Base-by-base conservation (phyloP, 2,329 filamentous ascomycete species). In the Lecanicillium sp. region DNA sequence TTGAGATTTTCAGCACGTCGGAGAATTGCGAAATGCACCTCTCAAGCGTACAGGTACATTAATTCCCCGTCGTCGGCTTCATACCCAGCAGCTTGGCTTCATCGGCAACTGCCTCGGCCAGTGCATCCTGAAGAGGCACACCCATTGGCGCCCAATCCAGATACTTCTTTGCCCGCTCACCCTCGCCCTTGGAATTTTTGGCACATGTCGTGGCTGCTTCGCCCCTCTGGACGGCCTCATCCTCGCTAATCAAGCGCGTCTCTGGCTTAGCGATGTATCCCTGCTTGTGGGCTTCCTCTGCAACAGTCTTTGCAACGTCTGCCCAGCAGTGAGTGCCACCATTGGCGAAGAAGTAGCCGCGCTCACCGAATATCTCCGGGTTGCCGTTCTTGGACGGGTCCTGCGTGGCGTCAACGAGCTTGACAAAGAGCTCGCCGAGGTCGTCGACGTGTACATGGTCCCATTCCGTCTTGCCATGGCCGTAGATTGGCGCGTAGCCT, bases 321-420 rank as follows among this genome's bases (percentile, higher is more conserved):
- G 73, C 70, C 81, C 81, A 87, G 17, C 60, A 61, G 53, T 81
- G 75, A 39, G 71, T 61, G 2, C 77, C 81, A 46, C 71, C 74
- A 55, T 82, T 77, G 7, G 71, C 66, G 45, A 87, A 78, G 60
- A 79, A 87, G 45, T 87, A 87, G 1, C 67, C 81, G 25, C 73
- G 57, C 0, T 57, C 57, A 2, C 79, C 79, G 69, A 83, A 87
- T 4, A 79, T 61, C 49, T 84, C 79, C 1, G 71, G 60, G 41
- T 78, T 71, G 4, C 66, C 59, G 36, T 65, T 63, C 46, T 74
- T 75, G 39, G 65, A 64, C 0, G 73, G 65, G 4, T 81, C 77
- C 27, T 79, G 68, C 2, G 68, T 67, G 2, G 70, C 67, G 29
- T 68, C 64, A 8, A 70, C 64, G 14, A 76, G 61, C 33, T 52